These are phyloP conservation scores for Plectranthus barbatus DNA, from an alignment of 257 asterid genomes.

Conservation along the genomic window DNA sequence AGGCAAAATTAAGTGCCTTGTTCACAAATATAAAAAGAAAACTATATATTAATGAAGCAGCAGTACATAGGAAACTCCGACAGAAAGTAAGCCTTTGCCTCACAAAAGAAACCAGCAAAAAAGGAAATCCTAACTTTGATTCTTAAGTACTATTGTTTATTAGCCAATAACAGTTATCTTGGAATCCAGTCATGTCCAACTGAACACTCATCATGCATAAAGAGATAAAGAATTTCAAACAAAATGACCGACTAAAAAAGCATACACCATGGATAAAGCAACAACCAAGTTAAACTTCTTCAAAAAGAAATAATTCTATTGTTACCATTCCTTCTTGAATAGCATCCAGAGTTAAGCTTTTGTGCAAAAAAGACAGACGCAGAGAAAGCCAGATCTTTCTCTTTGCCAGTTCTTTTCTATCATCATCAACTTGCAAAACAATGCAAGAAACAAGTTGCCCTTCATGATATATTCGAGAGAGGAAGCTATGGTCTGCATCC, in stretches of 20 bases:
- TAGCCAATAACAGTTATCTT: not conserved
- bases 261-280: not conserved
- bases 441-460: slow-evolving; percentile 92
- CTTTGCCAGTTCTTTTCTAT: slow-evolving; percentile 66
- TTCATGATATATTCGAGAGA: slow-evolving; percentile 56
- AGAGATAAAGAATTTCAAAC: not conserved
- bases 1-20: not conserved
- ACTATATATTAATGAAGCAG: not conserved
- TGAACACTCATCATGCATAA: not conserved
- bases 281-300: slow-evolving; percentile 6
- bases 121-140: not conserved
- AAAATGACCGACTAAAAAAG: not conserved
- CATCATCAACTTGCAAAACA: slow-evolving; percentile 73
- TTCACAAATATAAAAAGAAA: not conserved
- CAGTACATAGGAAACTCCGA: not conserved
- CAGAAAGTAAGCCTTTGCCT: not conserved
- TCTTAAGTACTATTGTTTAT: not conserved
- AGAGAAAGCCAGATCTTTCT: slow-evolving; percentile 93
- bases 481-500: slow-evolving; percentile 44
- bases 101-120: not conserved
- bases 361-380: slow-evolving; percentile 65
- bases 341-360: slow-evolving; percentile 59
- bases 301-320: not conserved
- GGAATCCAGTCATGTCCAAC: not conserved
- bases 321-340: slow-evolving; percentile 94